These are phyloP conservation scores for Sporobolomyces pararoseus DNA, from an alignment of 768 basidiomycete species.

Conservation along the genomic window DNA sequence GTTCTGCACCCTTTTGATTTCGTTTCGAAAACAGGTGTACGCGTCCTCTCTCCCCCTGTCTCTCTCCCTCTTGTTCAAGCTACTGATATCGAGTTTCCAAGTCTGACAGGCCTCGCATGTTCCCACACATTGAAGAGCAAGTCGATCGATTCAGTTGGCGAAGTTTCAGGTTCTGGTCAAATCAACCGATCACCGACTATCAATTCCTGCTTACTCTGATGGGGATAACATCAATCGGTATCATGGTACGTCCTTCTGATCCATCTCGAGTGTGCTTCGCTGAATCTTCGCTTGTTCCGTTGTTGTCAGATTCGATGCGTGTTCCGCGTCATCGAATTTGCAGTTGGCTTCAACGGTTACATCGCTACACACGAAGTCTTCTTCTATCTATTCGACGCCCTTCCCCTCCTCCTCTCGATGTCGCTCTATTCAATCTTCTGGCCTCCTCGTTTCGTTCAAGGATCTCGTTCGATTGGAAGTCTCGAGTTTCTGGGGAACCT, in stretches of 20 bases:
- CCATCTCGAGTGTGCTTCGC: too few relatives aligned
- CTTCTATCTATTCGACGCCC: constrained; percentile 39
- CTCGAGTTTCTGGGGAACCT: too few relatives aligned
- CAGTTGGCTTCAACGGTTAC: constrained; percentile 23
- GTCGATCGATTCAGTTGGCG: not conserved
- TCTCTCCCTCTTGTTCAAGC: too few relatives aligned
- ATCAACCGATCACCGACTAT: constrained; percentile 21
- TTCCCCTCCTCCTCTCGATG: constrained; percentile 37
- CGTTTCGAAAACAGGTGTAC: constrained; percentile 31
- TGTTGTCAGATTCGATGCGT: constrained; percentile 24
- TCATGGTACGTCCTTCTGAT: constrained; percentile 17
- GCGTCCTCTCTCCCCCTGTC: too few relatives aligned
- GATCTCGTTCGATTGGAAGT: not conserved
- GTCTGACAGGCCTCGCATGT: not conserved
- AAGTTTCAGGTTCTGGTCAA: not conserved
- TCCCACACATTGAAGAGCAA: not conserved
- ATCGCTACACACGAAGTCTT: constrained; percentile 27
- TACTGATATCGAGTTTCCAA: not conserved
- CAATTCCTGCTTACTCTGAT: constrained; percentile 16
- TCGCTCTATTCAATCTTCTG: constrained; percentile 26
- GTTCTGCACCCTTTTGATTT: constrained; percentile 28
- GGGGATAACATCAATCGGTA: constrained; percentile 20
- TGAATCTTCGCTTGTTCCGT: too few relatives aligned
- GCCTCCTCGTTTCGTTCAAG: constrained; percentile 34
- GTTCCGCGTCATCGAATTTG: constrained; percentile 37